Evolutionary conservation across 108 stramenopile species (phyloP), one percentile per base, ranked within the genome.

Genomic region (Discostella pseudostelligera): DNA sequence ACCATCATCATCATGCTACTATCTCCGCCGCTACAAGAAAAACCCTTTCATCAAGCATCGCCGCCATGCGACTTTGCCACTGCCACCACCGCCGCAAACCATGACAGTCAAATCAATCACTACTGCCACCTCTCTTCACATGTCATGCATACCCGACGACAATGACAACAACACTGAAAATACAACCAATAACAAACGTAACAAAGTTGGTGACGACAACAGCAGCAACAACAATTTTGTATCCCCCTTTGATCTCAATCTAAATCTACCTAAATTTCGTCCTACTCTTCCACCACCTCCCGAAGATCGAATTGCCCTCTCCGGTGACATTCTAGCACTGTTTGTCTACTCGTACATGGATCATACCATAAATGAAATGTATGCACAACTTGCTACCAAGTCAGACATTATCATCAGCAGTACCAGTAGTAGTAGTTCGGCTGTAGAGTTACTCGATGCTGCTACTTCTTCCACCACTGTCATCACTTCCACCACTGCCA

Each of bases 271-370:
- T 26, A 28, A 69, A 26, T 63, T 51, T 14, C 59, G 76, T 35
- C 22, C 42, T 0, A 42, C 42, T 17, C 61, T 85, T 3, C 90
- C 90, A 13, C 86, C 87, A 8, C 76, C 78, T 13, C 90, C 91
- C 6, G 91, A 89, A 66, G 88, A 92, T 78, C 76, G 74, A 48
- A 76, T 88, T 36, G 80, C 72, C 51, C 67, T 92, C 62, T 82
- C 83, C 8, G 91, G 91, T 26, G 91, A 92, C 55, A 48, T 92
- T 20, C 7, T 69, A n/a, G 76, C 83, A 9, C 75, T 92, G 4
- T 92, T 87, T 61, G 56, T 89, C 21, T 92, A 92, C 65, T 69
- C 84, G 61, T 87, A 89, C 69, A 54, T 86, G 14, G 82, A 84
- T 54, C 88, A 93, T 59, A 75, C 66, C 19, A 35, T 89, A 47